Base-by-base conservation (phyloP, 1,139 yeast genomes). In the Kodamaea plutei region DNA sequence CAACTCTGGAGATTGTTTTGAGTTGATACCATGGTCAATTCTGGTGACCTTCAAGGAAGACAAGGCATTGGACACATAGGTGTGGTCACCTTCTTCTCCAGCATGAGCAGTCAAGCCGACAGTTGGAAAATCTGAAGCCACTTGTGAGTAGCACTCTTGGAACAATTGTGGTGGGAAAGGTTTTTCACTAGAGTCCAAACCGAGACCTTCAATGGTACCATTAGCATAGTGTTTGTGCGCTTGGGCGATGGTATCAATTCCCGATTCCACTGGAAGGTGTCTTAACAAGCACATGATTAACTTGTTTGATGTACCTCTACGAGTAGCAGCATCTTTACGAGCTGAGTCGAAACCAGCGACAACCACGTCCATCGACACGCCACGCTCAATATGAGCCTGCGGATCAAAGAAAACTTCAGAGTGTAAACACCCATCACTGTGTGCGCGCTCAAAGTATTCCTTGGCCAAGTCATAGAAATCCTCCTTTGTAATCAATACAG, bases 41-140 rank as follows among this genome's bases (percentile, higher is more conserved):
- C 94, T 71, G 20, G 76, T 67, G 10, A 75, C 84, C 2, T 73
- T 64, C 42, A 84, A 66, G 26, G 64, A 41, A 44, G 80, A 77
- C 39, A 84, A 58, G 1, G 91, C 63, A 31, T 66, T 64, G 8
- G 59, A 42, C 22, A 84, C 83, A 43, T 64, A 82, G 10, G 73
- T 67, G 26, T 84, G 76, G 41, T 80, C 84, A 31, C 91, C 93
- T 60, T 84, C 93, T 57, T 84, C 94, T 44, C 94, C 94, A 3
- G 91, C 93, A 52, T 84, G 94, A 2, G 93, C 91, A 21, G 94
- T 84, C 33, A 80, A 64, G 25, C 76, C 71, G 35, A 78, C 68
- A 29, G 66, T 50, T 18, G 79, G 75, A 45, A 62, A 70, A 25
- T 61, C 47, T 14, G 60, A 56, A 31, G 62, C 62, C 7, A 82